Percentiles rank a stretch among this genome's conserved stretches.
phyloP scores from a whole-genome alignment of 306 rosid genomes.

The Bauhinia variegata region DNA sequence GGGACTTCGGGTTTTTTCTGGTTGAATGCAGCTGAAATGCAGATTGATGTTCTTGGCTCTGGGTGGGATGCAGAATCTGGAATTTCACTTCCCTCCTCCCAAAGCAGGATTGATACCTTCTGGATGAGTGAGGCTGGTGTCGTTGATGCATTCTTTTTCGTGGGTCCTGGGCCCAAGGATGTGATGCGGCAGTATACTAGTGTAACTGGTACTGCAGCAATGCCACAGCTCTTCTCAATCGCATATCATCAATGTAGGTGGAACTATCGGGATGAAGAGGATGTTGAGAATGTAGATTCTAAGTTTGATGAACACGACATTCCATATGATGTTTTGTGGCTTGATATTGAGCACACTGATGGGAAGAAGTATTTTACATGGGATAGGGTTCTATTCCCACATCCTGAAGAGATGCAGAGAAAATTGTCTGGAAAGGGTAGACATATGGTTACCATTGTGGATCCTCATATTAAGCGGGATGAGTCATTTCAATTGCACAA shows the following conservation, averaged over 20 bases:
- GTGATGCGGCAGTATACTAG: conserved; percentile 73
- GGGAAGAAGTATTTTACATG: conserved; percentile 93
- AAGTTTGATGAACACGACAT: conserved; percentile 87
- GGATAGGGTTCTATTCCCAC: conserved; percentile 77
- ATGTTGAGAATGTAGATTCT: conserved; percentile 84
- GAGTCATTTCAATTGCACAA: conserved; percentile 66
- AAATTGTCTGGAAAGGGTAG: conserved; percentile 83
- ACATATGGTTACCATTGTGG: conserved; percentile 91
- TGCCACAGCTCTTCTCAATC: conserved; percentile 85
- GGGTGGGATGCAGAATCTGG: conserved; percentile 88
- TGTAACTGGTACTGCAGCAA: conserved; percentile 74
- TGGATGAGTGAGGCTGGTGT: conserved; percentile 98
- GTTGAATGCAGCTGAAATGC: conserved; percentile 98
- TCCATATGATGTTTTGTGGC: conserved; percentile 98
- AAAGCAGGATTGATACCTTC: conserved; percentile 69
- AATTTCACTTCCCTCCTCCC: conserved; percentile 67
- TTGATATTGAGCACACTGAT: conserved; percentile 93
- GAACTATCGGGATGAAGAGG: conserved; percentile 97
- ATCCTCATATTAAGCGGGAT: conserved; percentile 94
- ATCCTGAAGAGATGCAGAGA: conserved; percentile 95
- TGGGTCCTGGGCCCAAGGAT: conserved; percentile 88
- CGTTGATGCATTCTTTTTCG: conserved; percentile 79
- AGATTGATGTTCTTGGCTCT: conserved; percentile 81
- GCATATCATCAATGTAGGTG: conserved; percentile 96
- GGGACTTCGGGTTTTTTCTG: conserved; percentile 89